Evolutionary conservation across 1,284 basidiomycete species (phyloP).

Genomic region (Rhodotorula mucilaginosa): DNA sequence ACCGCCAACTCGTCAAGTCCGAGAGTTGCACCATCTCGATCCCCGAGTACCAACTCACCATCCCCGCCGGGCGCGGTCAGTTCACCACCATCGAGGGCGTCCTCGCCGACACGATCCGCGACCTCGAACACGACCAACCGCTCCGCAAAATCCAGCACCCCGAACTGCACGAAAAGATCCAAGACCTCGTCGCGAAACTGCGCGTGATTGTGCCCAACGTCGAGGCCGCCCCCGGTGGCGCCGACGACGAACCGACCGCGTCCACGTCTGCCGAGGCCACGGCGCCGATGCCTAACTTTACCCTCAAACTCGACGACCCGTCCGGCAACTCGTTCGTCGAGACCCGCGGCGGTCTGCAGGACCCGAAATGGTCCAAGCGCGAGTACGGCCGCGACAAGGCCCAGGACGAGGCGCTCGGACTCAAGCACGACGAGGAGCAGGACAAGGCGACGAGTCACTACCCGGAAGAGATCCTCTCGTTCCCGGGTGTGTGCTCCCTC

Average conservation of each 20-base stretch:
- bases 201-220: slow-evolving; percentile 67
- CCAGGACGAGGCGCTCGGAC: slow-evolving; percentile 79
- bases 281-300: slow-evolving; percentile 64
- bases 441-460: slow-evolving; percentile 52
- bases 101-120: slow-evolving; percentile 76
- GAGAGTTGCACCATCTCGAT: slow-evolving; percentile 75
- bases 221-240: slow-evolving; percentile 34
- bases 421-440: slow-evolving; percentile 52
- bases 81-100: slow-evolving; percentile 95
- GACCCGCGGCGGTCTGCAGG: slow-evolving; percentile 67
- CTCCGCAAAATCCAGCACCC: slow-evolving; percentile 80
- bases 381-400: slow-evolving; percentile 78
- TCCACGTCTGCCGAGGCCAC: slow-evolving; percentile 19
- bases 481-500: slow-evolving; percentile 83
- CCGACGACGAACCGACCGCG: slow-evolving; percentile 42
- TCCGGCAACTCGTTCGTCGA: slow-evolving; percentile 93
- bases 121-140: slow-evolving; percentile 81
- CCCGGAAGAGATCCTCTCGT: slow-evolving; percentile 83
- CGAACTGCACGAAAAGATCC: slow-evolving; percentile 72
- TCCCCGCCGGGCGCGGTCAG: slow-evolving; percentile 79
- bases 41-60: slow-evolving; percentile 86
- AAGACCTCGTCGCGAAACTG: slow-evolving; percentile 68
- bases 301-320: slow-evolving; percentile 85
- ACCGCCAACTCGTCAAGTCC: slow-evolving; percentile 93
- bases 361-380: slow-evolving; percentile 90